A percentile compares a stretch with the other conserved stretches of the same genome.
Evolutionary conservation across 2,329 filamentous ascomycete species (phyloP).

Genomic region (Penicillium sp.): DNA sequence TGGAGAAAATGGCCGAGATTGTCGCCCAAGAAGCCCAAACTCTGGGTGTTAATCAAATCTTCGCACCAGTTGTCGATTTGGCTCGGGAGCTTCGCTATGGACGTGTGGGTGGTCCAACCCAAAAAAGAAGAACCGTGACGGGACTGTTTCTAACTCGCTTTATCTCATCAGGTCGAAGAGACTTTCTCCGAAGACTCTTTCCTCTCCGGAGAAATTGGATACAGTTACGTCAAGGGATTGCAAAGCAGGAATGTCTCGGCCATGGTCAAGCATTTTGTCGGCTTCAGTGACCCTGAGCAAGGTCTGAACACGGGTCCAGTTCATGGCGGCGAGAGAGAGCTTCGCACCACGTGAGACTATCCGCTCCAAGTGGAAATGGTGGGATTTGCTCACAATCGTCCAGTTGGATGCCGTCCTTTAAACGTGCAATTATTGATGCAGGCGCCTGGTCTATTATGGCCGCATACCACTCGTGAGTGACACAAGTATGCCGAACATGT

Average conservation of each 20-base stretch:
- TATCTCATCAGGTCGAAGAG: constrained; percentile 52
- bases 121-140: background rate
- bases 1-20: constrained; percentile 60
- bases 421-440: constrained; percentile 64
- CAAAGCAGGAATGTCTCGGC: constrained; percentile 61
- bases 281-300: constrained; percentile 63
- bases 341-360: constrained; percentile 49
- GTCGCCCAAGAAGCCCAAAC: constrained; percentile 62
- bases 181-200: constrained; percentile 65
- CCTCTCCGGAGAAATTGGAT: constrained; percentile 62
- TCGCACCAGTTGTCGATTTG: constrained; percentile 64
- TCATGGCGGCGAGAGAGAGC: constrained; percentile 51
- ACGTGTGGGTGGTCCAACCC: constrained; percentile 38
- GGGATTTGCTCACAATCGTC: background rate
- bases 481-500: background rate
- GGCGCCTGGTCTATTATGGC: constrained; percentile 66
- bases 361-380: too few relatives aligned
- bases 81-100: constrained; percentile 66
- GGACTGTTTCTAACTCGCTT: background rate
- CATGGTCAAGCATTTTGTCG: constrained; percentile 71
- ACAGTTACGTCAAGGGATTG: constrained; percentile 55
- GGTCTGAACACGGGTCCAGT: constrained; percentile 62
- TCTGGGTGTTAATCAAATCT: constrained; percentile 66
- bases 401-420: constrained; percentile 53
- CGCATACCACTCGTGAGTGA: constrained; percentile 56